Percentiles rank a stretch among this genome's conserved stretches.
phyloP scores from a whole-genome alignment of 1,139 yeast genomes.

The Groenewaldozyma sp. region DNA sequence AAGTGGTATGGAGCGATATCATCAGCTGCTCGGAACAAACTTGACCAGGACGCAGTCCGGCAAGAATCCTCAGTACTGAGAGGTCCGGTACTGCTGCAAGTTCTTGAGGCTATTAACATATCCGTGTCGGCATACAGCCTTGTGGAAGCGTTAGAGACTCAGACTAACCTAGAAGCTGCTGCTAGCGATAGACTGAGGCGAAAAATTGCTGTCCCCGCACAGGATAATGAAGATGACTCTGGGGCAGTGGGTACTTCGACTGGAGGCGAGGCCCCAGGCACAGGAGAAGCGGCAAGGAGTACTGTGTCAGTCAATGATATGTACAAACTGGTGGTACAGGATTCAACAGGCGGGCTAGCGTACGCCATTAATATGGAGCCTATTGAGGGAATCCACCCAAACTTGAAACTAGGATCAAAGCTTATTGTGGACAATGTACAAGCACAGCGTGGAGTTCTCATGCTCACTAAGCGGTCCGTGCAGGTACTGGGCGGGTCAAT shows the following conservation, averaged over 20 bases:
- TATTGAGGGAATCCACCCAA: conserved; percentile 2
- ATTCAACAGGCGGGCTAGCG: conserved; percentile 15
- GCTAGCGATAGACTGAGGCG: conserved; percentile 8
- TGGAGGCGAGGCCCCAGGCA: neutral
- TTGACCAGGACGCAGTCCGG: neutral
- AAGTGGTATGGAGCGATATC: neutral
- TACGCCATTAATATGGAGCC: conserved; percentile 16
- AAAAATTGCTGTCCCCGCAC: conserved; percentile 3
- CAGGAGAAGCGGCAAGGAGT: neutral
- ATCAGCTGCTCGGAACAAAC: neutral
- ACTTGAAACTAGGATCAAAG: conserved; percentile 16
- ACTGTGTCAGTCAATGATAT: conserved; percentile 4
- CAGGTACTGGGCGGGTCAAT: conserved; percentile 12
- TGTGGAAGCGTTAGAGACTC: conserved; percentile 13
- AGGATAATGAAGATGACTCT: neutral
- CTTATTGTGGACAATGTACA: conserved; percentile 11
- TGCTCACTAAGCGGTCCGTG: conserved; percentile 13
- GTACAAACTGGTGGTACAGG: conserved; percentile 20
- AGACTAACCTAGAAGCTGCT: neutral
- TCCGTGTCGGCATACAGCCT: conserved; percentile 17
- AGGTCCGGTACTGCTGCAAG: conserved; percentile 18
- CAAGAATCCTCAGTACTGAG: neutral
- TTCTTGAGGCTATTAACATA: conserved; percentile 18
- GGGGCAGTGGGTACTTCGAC: neutral
- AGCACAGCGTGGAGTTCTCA: conserved; percentile 16